Percentiles rank a stretch among this genome's conserved stretches.
Conservation (phyloP, 768 basidiomycete genomes). For the Leccinum longicurvipes region DNA sequence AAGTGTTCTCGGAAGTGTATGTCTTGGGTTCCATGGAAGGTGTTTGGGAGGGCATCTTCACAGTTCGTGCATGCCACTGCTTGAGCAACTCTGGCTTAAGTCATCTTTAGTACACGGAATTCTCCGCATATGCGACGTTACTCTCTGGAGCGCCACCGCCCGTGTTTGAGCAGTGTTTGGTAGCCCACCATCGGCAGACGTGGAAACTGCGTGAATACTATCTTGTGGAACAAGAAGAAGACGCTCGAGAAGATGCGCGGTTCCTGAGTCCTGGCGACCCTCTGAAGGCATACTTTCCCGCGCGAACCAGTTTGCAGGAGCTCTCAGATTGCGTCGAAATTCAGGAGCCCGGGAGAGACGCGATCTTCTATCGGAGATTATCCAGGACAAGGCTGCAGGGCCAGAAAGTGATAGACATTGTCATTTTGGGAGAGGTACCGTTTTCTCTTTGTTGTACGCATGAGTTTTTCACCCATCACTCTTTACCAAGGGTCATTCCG, state of each 20-base stretch:
- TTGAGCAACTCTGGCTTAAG: not conserved
- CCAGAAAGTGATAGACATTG: constrained; percentile 49
- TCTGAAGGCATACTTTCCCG: constrained; percentile 58
- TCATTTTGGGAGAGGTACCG: constrained; percentile 70
- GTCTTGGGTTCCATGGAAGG: constrained; percentile 70
- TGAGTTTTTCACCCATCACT: constrained; percentile 4
- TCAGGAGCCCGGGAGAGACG: constrained; percentile 38
- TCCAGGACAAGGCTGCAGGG: constrained; percentile 19
- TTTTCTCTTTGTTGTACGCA: not conserved
- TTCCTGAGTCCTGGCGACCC: constrained; percentile 59
- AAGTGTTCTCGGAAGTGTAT: constrained; percentile 45
- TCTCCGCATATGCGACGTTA: constrained; percentile 76
- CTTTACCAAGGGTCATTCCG: constrained; percentile 74
- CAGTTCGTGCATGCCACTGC: constrained; percentile 43
- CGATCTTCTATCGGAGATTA: constrained; percentile 29
- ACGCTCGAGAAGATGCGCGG: not conserved
- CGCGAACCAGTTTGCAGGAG: constrained; percentile 49
- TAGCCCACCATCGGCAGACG: constrained; percentile 84
- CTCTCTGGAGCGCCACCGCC: constrained; percentile 65
- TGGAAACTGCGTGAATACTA: constrained; percentile 86
- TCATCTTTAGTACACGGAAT: constrained; percentile 67
- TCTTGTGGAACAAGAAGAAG: constrained; percentile 37
- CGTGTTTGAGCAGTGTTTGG: constrained; percentile 66
- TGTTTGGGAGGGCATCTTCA: constrained; percentile 78
- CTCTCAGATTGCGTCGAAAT: constrained; percentile 45